A percentile compares a stretch with the other conserved stretches of the same genome.
These are phyloP conservation scores for Helotiales sp. DNA, from an alignment of 2,329 filamentous ascomycete genomes.

Conservation along the genomic window DNA sequence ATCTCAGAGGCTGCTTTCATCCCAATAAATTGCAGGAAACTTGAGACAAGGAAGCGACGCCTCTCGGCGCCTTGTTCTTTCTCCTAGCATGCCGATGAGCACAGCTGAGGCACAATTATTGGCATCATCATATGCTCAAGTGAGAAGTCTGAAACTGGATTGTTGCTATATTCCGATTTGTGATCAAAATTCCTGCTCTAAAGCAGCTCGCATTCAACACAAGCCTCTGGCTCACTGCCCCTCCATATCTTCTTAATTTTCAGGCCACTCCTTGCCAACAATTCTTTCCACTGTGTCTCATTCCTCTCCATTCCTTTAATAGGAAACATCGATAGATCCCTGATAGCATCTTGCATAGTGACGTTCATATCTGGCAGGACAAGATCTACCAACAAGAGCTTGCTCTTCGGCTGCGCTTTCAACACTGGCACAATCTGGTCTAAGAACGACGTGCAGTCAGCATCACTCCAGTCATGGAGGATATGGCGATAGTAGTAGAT, in stretches of 20 bases:
- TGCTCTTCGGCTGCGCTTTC: conserved; percentile 31
- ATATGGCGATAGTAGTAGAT: conserved; percentile 36
- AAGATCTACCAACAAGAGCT: conserved; percentile 34
- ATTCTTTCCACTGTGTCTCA: conserved; percentile 32
- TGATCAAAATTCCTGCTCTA: not conserved
- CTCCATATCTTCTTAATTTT: conserved; percentile 38
- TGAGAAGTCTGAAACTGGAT: too few species aligned
- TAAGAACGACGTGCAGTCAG: conserved; percentile 29
- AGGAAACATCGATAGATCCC: conserved; percentile 35
- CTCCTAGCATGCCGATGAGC: too few species aligned
- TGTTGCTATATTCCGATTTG: too few species aligned
- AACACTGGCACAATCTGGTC: conserved; percentile 28
- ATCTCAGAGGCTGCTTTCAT: too few species aligned
- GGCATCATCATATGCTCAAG: too few species aligned
- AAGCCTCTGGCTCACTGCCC: conserved; percentile 33
- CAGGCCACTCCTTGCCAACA: conserved; percentile 33
- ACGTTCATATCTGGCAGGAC: conserved; percentile 33
- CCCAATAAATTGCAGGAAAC: too few species aligned
- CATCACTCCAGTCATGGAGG: conserved; percentile 36
- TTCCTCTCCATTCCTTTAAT: conserved; percentile 35
- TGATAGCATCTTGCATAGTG: conserved; percentile 34
- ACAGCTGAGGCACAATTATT: too few species aligned
- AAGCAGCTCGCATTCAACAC: conserved; percentile 20
- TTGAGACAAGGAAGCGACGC: too few species aligned
- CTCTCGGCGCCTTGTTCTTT: too few species aligned